These are phyloP conservation scores for Neurospora sp. DNA, from an alignment of 2,329 filamentous ascomycete genomes.

Conservation along the genomic window DNA sequence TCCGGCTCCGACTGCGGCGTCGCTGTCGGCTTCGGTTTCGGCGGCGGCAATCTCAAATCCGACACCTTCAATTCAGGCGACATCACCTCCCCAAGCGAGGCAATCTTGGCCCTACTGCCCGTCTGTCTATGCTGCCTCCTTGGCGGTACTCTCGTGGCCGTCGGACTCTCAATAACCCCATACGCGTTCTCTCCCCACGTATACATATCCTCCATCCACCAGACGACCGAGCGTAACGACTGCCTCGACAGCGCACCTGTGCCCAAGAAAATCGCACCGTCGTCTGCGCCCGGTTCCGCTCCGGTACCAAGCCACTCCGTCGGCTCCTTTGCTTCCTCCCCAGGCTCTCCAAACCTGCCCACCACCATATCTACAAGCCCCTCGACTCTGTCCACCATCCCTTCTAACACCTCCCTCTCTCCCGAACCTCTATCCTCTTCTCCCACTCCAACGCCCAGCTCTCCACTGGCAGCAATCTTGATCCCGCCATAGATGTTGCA, in stretches of 20 bases:
- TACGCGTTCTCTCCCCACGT: constrained; percentile 76
- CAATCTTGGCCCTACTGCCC: background rate
- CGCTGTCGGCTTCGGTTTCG: background rate
- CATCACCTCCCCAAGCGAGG: background rate
- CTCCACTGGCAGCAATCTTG: constrained; percentile 81
- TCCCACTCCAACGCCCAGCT: constrained; percentile 86
- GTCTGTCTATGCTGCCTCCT: constrained; percentile 20
- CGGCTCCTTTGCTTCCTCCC: constrained; percentile 18
- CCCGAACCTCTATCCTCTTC: constrained; percentile 93
- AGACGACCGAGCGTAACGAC: constrained; percentile 62
- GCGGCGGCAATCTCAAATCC: background rate
- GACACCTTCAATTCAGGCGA: background rate
- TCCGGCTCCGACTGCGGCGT: background rate
- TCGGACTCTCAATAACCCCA: constrained; percentile 71
- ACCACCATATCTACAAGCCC: constrained; percentile 84
- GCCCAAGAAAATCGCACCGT: constrained; percentile 81
- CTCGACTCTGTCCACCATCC: constrained; percentile 67
- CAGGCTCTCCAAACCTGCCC: constrained; percentile 62
- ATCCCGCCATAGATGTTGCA: constrained; percentile 71
- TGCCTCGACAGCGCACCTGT: constrained; percentile 60
- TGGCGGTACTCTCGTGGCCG: constrained; percentile 46
- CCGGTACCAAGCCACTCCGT: constrained; percentile 67
- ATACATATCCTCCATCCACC: constrained; percentile 86
- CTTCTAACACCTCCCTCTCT: constrained; percentile 85
- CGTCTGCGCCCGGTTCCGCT: constrained; percentile 55